Percentiles rank a stretch among this genome's conserved stretches.
phyloP scores from a whole-genome alignment of 2,329 filamentous ascomycete genomes.

The Paraconiothyrium brasiliense region DNA sequence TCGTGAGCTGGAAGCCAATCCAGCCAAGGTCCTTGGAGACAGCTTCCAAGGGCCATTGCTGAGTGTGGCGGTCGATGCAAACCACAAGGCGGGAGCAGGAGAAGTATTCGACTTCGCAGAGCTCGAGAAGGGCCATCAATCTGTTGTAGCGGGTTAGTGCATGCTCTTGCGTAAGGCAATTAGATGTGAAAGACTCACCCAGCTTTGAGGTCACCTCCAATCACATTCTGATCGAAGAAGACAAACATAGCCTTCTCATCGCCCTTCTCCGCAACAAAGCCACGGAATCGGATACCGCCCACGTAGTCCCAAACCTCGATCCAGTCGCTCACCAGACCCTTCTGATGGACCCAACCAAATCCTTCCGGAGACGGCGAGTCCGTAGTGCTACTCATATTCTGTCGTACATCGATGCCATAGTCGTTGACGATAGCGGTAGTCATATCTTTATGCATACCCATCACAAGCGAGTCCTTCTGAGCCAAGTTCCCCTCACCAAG shows the following conservation, averaged over 20 bases:
- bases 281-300: conserved; percentile 83
- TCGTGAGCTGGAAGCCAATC: conserved; percentile 89
- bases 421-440: conserved; percentile 38
- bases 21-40: conserved; percentile 86
- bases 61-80: conserved; percentile 77
- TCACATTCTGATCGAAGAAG: conserved; percentile 81
- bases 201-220: conserved; percentile 83
- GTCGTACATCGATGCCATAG: conserved; percentile 38
- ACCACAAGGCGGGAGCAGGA: conserved; percentile 80
- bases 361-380: conserved; percentile 50
- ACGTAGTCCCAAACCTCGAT: conserved; percentile 87
- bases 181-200: conserved; percentile 68
- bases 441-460: conserved; percentile 69
- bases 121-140: conserved; percentile 87
- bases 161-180: neutral
- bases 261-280: conserved; percentile 78
- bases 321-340: conserved; percentile 65
- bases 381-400: conserved; percentile 34
- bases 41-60: conserved; percentile 69
- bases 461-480: conserved; percentile 83
- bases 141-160: conserved; percentile 31
- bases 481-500: conserved; percentile 89
- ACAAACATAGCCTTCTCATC: conserved; percentile 81
- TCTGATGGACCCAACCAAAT: conserved; percentile 33
- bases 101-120: conserved; percentile 76